phyloP scores from a whole-genome alignment of 2,329 filamentous ascomycete species.

The Lecanosticta acicola region DNA sequence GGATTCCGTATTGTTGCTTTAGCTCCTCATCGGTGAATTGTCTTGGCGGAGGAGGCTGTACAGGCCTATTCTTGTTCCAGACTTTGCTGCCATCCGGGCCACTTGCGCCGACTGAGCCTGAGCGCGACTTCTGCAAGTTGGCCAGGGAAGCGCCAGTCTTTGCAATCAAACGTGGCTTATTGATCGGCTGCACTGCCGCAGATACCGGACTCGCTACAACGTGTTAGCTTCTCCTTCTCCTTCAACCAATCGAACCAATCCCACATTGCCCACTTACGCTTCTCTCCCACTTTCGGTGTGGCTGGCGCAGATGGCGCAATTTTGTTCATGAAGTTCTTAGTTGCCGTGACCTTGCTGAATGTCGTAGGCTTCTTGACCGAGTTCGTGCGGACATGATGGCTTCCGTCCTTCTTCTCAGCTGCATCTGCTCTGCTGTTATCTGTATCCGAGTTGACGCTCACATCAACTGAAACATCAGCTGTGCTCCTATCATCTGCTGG shows the following conservation, averaged over 20 bases:
- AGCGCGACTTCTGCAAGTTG: constrained; percentile 40
- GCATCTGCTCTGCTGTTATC: constrained; percentile 60
- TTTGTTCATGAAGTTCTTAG: constrained; percentile 79
- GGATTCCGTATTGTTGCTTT: constrained; percentile 76
- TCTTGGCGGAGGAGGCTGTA: constrained; percentile 64
- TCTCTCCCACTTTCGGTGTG: constrained; percentile 49
- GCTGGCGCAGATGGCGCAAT: constrained; percentile 49
- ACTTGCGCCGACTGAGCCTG: constrained; percentile 31
- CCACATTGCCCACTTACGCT: constrained; percentile 37
- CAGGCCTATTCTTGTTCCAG: constrained; percentile 82
- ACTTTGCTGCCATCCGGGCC: constrained; percentile 69
- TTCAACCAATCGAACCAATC: too few species aligned
- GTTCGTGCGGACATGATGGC: constrained; percentile 51
- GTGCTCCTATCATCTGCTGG: constrained; percentile 54
- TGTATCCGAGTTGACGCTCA: constrained; percentile 70
- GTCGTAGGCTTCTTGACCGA: constrained; percentile 67
- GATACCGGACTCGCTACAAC: constrained; percentile 44
- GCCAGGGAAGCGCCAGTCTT: constrained; percentile 60
- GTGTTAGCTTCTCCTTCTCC: constrained; percentile 21
- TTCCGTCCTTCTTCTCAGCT: constrained; percentile 51
- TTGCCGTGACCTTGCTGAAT: constrained; percentile 82
- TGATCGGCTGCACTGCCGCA: constrained; percentile 39
- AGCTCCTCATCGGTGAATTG: constrained; percentile 83
- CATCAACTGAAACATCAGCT: constrained; percentile 61
- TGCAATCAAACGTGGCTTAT: constrained; percentile 65